phyloP scores from a whole-genome alignment of 345 rosid species.

The Nasturtium officinale region DNA sequence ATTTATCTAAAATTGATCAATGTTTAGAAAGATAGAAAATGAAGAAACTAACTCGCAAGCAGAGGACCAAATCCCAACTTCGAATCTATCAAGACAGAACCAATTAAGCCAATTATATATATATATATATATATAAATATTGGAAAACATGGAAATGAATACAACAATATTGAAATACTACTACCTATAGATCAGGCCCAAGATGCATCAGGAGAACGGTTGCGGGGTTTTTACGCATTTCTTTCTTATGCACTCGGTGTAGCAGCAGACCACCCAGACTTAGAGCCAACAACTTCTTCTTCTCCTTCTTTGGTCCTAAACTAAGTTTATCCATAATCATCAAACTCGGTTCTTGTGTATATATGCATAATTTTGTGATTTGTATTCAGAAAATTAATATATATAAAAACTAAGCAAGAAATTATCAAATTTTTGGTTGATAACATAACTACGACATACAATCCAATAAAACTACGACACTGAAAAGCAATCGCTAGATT shows the following conservation, averaged over 20 bases:
- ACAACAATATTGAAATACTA: background rate
- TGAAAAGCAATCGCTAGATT: too few relatives aligned
- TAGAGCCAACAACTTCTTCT: slow-evolving; percentile 48
- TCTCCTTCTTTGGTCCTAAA: slow-evolving; percentile 21
- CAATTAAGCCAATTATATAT: background rate
- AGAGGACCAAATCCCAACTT: slow-evolving; percentile 59
- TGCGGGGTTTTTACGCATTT: background rate
- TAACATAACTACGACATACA: too few relatives aligned
- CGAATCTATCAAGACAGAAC: slow-evolving; percentile 52
- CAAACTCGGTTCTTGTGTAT: too few relatives aligned
- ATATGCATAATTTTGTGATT: too few relatives aligned
- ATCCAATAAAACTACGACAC: too few relatives aligned
- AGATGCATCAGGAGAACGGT: slow-evolving; percentile 40
- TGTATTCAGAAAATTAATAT: too few relatives aligned
- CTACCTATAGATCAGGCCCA: slow-evolving; percentile 44
- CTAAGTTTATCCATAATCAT: slow-evolving; percentile 24
- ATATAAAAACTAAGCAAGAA: too few relatives aligned
- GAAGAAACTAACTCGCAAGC: slow-evolving; percentile 36
- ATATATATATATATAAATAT: too few relatives aligned
- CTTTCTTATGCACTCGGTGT: slow-evolving; percentile 24
- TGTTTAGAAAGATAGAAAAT: background rate
- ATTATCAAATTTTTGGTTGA: too few relatives aligned
- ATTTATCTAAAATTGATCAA: background rate
- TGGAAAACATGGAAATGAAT: too few relatives aligned
- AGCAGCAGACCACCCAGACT: slow-evolving; percentile 45